Percentiles rank a stretch among this genome's conserved stretches.
Evolutionary conservation across 2,329 filamentous ascomycete species (phyloP).

Genomic region (Hypoxylon sp.): DNA sequence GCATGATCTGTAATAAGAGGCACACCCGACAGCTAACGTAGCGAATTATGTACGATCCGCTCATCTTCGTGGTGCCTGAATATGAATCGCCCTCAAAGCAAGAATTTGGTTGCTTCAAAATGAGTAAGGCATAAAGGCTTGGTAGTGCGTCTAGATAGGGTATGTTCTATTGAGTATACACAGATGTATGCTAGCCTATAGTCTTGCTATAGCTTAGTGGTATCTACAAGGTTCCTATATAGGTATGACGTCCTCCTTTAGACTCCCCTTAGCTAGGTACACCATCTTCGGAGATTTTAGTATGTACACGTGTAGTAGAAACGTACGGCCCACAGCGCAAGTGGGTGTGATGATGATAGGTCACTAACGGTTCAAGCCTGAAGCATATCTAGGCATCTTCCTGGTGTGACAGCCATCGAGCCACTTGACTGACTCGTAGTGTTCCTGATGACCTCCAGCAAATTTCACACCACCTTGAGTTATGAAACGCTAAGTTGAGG

Average conservation of each 20-base stretch:
- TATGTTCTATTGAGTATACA: neutral
- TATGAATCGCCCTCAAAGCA: neutral
- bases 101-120: neutral
- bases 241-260: conserved; percentile 3
- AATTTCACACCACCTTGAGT: neutral
- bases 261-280: neutral
- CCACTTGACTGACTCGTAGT: conserved; percentile 2
- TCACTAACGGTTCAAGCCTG: neutral
- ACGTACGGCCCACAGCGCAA: conserved; percentile 7
- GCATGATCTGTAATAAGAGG: conserved; percentile 3
- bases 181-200: neutral
- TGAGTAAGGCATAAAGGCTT: neutral
- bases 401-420: neutral
- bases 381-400: neutral
- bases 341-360: conserved; percentile 10
- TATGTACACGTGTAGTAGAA: conserved; percentile 7
- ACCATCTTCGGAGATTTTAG: neutral
- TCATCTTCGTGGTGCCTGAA: neutral
- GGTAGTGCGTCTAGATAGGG: neutral
- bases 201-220: neutral
- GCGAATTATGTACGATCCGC: neutral
- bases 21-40: neutral
- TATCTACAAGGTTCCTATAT: conserved; percentile 2
- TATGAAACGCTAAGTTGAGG: neutral
- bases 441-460: neutral